Conservation (phyloP, 106 monocot genomes). For the Dendrobium huoshanense region DNA sequence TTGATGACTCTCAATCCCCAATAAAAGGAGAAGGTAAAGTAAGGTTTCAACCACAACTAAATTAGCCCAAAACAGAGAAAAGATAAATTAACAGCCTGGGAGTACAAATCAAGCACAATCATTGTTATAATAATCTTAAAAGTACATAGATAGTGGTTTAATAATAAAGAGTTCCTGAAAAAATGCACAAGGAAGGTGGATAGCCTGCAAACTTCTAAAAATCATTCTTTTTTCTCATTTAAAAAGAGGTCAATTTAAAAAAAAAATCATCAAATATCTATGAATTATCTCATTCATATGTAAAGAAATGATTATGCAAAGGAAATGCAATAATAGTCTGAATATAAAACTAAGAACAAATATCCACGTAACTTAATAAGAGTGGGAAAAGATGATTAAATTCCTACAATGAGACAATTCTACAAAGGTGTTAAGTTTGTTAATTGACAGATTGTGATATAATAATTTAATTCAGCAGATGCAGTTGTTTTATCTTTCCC, state of each 20-base stretch:
- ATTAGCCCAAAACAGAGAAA: not conserved
- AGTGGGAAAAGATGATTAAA: not conserved
- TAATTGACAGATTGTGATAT: not conserved
- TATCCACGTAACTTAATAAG: not conserved
- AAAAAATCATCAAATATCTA: not conserved
- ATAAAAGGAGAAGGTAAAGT: not conserved
- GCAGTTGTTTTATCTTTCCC: not conserved
- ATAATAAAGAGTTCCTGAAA: not conserved
- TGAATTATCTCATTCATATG: not conserved
- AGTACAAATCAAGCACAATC: constrained; percentile 3
- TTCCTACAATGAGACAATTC: not conserved
- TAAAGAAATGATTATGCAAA: not conserved
- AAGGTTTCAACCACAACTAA: not conserved
- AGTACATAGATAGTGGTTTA: not conserved
- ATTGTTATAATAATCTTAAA: not conserved
- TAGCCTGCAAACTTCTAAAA: not conserved
- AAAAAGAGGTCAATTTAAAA: not conserved
- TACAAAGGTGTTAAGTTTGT: not conserved
- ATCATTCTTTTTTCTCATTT: not conserved
- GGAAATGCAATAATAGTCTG: not conserved
- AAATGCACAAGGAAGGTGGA: not conserved
- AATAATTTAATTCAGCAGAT: not conserved
- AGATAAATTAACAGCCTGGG: not conserved
- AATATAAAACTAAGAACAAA: not conserved
- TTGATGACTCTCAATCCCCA: constrained; percentile 3